A percentile compares a stretch with the other conserved stretches of the same genome.
phyloP scores from a whole-genome alignment of 805 yeast genomes.

The Priceomyces medius region DNA sequence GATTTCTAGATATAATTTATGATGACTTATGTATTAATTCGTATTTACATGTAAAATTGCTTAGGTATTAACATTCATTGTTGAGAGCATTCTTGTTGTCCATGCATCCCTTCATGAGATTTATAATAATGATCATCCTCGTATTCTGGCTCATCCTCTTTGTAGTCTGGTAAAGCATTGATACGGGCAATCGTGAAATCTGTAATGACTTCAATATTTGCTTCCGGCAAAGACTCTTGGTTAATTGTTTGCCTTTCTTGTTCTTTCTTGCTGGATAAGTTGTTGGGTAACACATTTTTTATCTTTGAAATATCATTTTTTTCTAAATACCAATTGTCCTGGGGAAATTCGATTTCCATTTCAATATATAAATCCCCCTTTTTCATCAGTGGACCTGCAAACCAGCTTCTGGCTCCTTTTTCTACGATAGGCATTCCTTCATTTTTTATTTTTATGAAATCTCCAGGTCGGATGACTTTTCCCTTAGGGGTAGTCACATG shows the following conservation, averaged over 20 bases:
- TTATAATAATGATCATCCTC: slow-evolving; percentile 12
- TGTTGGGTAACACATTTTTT: slow-evolving; percentile 53
- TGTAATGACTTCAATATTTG: slow-evolving; percentile 37
- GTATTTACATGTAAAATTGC: neutral
- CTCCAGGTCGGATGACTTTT: slow-evolving; percentile 77
- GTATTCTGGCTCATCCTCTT: slow-evolving; percentile 14
- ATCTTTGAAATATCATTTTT: slow-evolving; percentile 58
- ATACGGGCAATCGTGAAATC: slow-evolving; percentile 29
- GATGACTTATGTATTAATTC: neutral
- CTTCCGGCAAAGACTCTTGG: slow-evolving; percentile 29
- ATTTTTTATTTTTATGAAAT: slow-evolving; percentile 56
- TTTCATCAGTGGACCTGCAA: slow-evolving; percentile 20
- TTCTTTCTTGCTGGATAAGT: slow-evolving; percentile 23
- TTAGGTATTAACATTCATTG: slow-evolving; percentile 22
- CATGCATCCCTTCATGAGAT: slow-evolving; percentile 12
- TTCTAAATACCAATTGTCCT: slow-evolving; percentile 81
- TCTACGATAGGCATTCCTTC: slow-evolving; percentile 81
- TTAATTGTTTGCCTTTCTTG: slow-evolving; percentile 23
- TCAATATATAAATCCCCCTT: slow-evolving; percentile 72
- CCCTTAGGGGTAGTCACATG: slow-evolving; percentile 69
- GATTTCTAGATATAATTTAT: neutral
- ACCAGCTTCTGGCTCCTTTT: slow-evolving; percentile 25
- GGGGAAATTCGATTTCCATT: slow-evolving; percentile 77
- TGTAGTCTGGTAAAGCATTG: slow-evolving; percentile 31
- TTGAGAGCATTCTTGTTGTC: slow-evolving; percentile 27